Percentiles rank a stretch among this genome's conserved stretches.
phyloP scores from a whole-genome alignment of 2,329 filamentous ascomycete genomes.

The Ploettnerulaceae sp. region DNA sequence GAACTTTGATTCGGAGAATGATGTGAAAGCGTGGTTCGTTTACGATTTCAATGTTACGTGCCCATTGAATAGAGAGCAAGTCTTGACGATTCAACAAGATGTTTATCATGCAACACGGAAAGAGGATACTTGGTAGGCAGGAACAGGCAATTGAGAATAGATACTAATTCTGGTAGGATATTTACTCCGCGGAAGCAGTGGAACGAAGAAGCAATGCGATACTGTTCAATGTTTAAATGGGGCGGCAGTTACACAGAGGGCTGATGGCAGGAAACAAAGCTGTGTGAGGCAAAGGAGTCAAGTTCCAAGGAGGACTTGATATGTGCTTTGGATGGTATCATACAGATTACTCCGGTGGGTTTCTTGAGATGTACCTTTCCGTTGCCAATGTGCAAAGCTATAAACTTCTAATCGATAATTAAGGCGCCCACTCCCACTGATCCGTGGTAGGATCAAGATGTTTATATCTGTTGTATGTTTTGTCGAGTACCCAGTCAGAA shows the following conservation, averaged over 20 bases:
- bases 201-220: not conserved
- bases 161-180: not conserved
- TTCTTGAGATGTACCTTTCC: too few species aligned
- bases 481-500: not conserved
- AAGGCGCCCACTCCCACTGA: not conserved
- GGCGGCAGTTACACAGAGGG: constrained; percentile 5
- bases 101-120: constrained; percentile 5
- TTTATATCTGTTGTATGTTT: not conserved
- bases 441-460: not conserved
- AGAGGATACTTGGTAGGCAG: constrained; percentile 7
- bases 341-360: too few species aligned
- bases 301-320: too few species aligned
- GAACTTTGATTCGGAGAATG: constrained; percentile 22
- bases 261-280: too few species aligned
- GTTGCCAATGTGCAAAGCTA: too few species aligned
- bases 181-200: not conserved
- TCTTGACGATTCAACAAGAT: not conserved
- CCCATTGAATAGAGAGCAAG: not conserved
- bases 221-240: constrained; percentile 8
- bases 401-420: not conserved
- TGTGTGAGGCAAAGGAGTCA: too few species aligned
- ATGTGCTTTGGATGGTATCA: too few species aligned
- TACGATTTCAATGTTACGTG: constrained; percentile 8
- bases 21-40: constrained; percentile 13
- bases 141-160: not conserved